Percentiles rank a stretch among this genome's conserved stretches.
phyloP scores from a whole-genome alignment of 2,329 filamentous ascomycete species.

The Colletotrichum abscissum region DNA sequence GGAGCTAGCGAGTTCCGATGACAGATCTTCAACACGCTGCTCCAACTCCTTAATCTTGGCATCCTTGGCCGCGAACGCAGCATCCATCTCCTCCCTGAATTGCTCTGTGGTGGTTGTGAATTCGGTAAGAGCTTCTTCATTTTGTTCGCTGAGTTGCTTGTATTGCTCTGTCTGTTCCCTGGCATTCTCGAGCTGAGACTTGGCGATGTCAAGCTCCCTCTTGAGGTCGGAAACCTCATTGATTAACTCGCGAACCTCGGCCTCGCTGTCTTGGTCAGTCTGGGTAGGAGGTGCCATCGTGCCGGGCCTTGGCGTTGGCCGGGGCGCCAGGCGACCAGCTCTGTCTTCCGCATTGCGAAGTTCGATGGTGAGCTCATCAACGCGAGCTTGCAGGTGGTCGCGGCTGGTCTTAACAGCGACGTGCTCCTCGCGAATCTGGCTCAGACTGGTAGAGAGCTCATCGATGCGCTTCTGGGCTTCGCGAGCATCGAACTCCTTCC shows the following conservation, averaged over 20 bases:
- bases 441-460: conserved; percentile 83
- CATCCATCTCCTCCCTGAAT: conserved; percentile 88
- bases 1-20: conserved; percentile 81
- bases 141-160: conserved; percentile 85
- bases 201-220: conserved; percentile 85
- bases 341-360: conserved; percentile 91
- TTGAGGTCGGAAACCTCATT: conserved; percentile 88
- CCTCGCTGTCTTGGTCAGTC: conserved; percentile 62
- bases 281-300: conserved; percentile 53
- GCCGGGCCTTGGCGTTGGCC: conserved; percentile 73
- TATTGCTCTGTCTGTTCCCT: conserved; percentile 88
- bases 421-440: conserved; percentile 86
- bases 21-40: conserved; percentile 85
- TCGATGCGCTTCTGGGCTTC: conserved; percentile 93
- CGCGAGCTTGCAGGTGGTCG: conserved; percentile 88
- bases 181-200: conserved; percentile 82
- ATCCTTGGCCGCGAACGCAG: conserved; percentile 80
- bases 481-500: conserved; percentile 90
- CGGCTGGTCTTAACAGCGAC: conserved; percentile 86
- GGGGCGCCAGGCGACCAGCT: conserved; percentile 82
- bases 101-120: conserved; percentile 85
- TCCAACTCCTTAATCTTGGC: conserved; percentile 83
- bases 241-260: conserved; percentile 81
- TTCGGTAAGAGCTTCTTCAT: conserved; percentile 87
- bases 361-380: conserved; percentile 90